These are phyloP conservation scores for Panellus pusillus DNA, from an alignment of 768 basidiomycete genomes.

Conservation along the genomic window DNA sequence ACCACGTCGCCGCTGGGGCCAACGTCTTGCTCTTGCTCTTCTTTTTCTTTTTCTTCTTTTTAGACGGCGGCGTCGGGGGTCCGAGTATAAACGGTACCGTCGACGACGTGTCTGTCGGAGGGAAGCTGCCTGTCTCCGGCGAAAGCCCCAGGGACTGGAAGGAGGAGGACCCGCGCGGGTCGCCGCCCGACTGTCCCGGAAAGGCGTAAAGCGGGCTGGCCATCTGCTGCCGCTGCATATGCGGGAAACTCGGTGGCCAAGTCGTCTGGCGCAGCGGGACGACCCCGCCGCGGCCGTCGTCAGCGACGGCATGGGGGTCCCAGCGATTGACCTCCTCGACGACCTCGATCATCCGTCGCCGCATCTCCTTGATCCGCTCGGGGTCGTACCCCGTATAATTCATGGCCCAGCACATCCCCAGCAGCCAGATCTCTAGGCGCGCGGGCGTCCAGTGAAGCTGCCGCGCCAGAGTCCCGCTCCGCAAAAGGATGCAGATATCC, in stretches of 20 bases:
- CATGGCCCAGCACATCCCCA: constrained; percentile 62
- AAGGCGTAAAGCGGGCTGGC: constrained; percentile 1
- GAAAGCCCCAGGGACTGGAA: not conserved
- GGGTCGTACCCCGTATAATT: constrained; percentile 52
- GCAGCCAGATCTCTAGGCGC: constrained; percentile 58
- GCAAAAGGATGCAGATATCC: constrained; percentile 69
- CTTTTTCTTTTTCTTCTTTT: constrained; percentile 5
- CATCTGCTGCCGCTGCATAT: constrained; percentile 6
- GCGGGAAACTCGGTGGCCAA: not conserved
- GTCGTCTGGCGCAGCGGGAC: constrained; percentile 4
- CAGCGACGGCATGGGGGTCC: constrained; percentile 17
- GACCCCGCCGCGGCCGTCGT: constrained; percentile 15
- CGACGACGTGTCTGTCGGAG: not conserved
- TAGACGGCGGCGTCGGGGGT: not conserved
- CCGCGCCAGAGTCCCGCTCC: constrained; percentile 54
- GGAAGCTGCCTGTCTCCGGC: constrained; percentile 1
- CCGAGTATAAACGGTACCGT: not conserved
- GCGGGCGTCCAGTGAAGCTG: constrained; percentile 55
- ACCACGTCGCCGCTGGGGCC: constrained; percentile 8
- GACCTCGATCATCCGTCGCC: constrained; percentile 55
- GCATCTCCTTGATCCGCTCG: constrained; percentile 44
- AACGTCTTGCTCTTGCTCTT: not conserved
- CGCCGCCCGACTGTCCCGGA: not conserved
- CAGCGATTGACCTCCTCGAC: constrained; percentile 31
- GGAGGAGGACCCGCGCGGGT: not conserved